phyloP scores from a whole-genome alignment of 768 basidiomycete species.

The Crucibulum laeve region DNA sequence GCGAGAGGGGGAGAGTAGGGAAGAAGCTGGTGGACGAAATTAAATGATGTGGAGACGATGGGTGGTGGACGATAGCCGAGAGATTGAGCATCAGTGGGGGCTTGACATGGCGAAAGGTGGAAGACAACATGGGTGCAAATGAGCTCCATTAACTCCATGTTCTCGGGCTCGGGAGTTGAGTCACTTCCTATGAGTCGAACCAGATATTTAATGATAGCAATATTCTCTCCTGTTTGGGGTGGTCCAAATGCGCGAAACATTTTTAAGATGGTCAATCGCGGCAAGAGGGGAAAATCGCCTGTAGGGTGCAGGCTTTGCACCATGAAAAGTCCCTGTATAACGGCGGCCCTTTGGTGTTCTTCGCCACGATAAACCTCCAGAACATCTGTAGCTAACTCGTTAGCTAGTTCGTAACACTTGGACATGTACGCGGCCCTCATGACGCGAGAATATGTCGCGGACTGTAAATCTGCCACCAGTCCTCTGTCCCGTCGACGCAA shows the following conservation, averaged over 20 bases:
- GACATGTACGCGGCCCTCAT: conserved; percentile 7
- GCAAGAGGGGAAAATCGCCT: no score
- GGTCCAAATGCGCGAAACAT: no score
- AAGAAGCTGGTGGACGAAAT: conserved; percentile 38
- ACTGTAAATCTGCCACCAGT: background rate
- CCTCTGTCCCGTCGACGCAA: background rate
- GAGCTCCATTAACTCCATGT: background rate
- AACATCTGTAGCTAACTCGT: conserved; percentile 19
- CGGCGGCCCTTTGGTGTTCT: background rate
- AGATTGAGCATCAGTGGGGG: background rate
- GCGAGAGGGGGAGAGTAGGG: conserved; percentile 28
- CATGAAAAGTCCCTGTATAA: background rate
- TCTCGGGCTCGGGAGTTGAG: background rate
- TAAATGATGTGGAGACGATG: conserved; percentile 35
- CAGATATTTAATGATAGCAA: no score
- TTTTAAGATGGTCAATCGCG: no score
- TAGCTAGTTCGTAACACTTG: conserved; percentile 3
- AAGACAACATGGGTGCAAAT: background rate
- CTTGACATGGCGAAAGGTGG: background rate
- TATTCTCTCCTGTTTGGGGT: no score
- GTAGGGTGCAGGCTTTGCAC: no score
- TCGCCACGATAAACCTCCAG: conserved; percentile 11
- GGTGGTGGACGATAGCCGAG: conserved; percentile 28
- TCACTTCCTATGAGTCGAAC: no score
- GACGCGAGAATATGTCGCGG: conserved; percentile 5